Evolutionary conservation across 208 protist genomes (phyloP), one percentile per base, ranked within the genome.

Genomic region (Porcisia hertigi): DNA sequence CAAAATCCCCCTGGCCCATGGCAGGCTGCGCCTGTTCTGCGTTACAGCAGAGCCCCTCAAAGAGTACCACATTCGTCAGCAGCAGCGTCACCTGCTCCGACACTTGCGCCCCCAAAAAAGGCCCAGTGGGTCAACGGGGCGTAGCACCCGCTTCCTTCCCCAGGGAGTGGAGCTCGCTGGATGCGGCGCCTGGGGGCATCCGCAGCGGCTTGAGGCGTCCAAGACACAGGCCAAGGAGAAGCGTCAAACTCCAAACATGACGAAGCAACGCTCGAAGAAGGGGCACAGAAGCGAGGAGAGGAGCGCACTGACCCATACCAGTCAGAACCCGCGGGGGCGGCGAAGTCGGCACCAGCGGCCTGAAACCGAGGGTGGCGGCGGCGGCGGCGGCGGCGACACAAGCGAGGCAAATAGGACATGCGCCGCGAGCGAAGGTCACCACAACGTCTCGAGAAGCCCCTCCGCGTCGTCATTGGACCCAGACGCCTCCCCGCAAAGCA

Each of bases 1-100:
- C 70, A 78, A 78, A 60, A 88, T 89, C 62, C 87, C 90, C 0
- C 64, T 94, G 45, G 84, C 88, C 6, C 81, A 89, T 53, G 90
- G 92, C 20, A 49, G 74, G 58, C 88, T 96, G 69, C 81, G 88
- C 4, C 74, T 95, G n/a, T 96, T 94, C 74, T 87, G 87, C 25
- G 80, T 95, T 7, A 86, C 86, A 8, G 82, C 81, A 9, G 86
- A 94, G 73, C 83, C 86, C 30, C 71, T 90, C 36, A 79, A 80
- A 43, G 87, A 89, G 69, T 87, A 86, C 77, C 75, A 77, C 16
- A 34, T 64, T 23, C 71, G 69, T n/a, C 76, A 91, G 64, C 80
- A 85, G 49, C 87, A 88, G 70, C 66, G 43, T 66, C 73, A 76
- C 63, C 49, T 71, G n/a, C 49, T 74, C 23, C 71, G 25, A 14